Base-by-base conservation (phyloP, 345 rosid species). In the Lumnitzera racemosa region DNA sequence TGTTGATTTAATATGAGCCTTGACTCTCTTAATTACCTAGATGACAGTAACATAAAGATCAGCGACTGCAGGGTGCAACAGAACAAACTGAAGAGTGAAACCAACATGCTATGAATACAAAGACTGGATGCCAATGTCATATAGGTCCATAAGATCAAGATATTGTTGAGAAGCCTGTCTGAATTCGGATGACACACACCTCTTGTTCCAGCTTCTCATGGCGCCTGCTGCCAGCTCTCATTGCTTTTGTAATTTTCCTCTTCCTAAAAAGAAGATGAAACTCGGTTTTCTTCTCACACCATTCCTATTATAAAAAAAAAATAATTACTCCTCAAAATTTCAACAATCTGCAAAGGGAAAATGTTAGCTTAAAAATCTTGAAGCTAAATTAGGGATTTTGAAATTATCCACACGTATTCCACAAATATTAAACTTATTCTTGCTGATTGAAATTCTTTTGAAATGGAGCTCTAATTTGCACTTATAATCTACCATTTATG, bases 271-370 rank as follows among this genome's bases (percentile, higher is more conserved):
- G 72, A 56, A 91, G 85, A 64, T 6, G 43, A 74, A 68, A 78
- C 80, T 91, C 89, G 88, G 77, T 80, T 71, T 83, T 79, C 65
- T 88, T 91, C 69, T 86, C 91, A 58, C 98, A 91, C 98, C 98
- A 91, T 73, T 91, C 96, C 96, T 91, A 64, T 17, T 20, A 48
- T 53, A 47, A 62, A 3, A 12, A 23, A 23, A 12, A 43, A 63
- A 52, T n/a, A 54, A 20, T 49, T 8, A 52, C 0, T 13, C 11
- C 25, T 62, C 58, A 58, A 52, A 16, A 24, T 16, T 56, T 51
- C 3, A 5, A 59, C 36, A 24, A 36, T 36, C 43, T 36, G 43
- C 2, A 36, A 36, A 1, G 11, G 43, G 10, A 36, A 36, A 36
- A 36, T 36, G 43, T 36, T 36, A 36, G 43, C 43, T 5, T 5